Percentiles rank a stretch among this genome's conserved stretches.
These are phyloP conservation scores for Aureobasidium sp. DNA, from an alignment of 2,329 filamentous ascomycete species.

Conservation along the genomic window DNA sequence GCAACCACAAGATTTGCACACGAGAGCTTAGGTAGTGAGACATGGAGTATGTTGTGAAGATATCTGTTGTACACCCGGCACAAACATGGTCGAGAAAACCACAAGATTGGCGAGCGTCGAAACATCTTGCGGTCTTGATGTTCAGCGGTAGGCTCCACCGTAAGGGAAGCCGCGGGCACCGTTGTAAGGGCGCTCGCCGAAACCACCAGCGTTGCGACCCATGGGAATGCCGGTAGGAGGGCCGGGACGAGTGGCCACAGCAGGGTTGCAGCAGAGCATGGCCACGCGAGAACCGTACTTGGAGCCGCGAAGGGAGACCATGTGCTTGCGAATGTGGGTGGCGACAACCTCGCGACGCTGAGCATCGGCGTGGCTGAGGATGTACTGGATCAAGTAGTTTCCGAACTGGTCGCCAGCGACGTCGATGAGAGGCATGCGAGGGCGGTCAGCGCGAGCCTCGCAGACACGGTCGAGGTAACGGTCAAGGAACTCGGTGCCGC, in stretches of 20 bases:
- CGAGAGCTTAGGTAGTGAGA: conserved; percentile 1
- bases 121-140: neutral
- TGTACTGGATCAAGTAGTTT: conserved; percentile 97
- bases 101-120: neutral
- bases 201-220: conserved; percentile 12
- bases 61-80: neutral
- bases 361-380: conserved; percentile 75
- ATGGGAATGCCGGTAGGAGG: conserved; percentile 57
- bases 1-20: neutral
- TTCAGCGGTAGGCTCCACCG: conserved; percentile 7
- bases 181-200: conserved; percentile 12
- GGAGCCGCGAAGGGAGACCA: conserved; percentile 95
- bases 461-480: conserved; percentile 92
- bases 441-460: conserved; percentile 79
- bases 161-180: neutral
- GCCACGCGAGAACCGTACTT: conserved; percentile 98
- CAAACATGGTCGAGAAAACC: conserved; percentile 4
- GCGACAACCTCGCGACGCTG: conserved; percentile 92
- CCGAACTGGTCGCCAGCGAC: conserved; percentile 96
- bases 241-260: conserved; percentile 77
- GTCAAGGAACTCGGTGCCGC: conserved; percentile 77
- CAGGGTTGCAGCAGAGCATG: conserved; percentile 97
- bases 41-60: conserved; percentile 9
- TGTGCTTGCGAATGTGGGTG: conserved; percentile 91
- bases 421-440: conserved; percentile 93